Evolutionary conservation across 1,284 basidiomycete genomes (phyloP).

Genomic region (Coniferiporia sulphurascens): DNA sequence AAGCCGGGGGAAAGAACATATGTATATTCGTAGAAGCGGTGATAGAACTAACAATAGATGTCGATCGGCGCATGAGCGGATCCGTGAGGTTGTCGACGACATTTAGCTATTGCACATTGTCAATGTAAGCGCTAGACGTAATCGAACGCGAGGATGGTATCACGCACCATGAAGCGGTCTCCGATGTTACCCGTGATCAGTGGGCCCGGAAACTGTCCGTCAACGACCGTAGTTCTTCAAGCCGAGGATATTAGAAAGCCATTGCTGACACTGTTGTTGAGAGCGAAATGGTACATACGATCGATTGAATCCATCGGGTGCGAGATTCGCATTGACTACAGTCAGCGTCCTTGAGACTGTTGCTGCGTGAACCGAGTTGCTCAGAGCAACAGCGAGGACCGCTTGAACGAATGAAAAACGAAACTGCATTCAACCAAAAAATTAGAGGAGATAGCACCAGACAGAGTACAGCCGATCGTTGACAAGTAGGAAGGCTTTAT

Average conservation of each 20-base stretch:
- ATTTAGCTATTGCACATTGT: constrained; percentile 25
- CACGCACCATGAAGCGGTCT: constrained; percentile 14
- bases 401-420: background rate
- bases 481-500: background rate
- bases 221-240: constrained; percentile 2
- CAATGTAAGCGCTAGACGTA: background rate
- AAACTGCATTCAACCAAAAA: background rate
- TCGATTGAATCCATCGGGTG: constrained; percentile 17
- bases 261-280: no score
- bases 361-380: background rate
- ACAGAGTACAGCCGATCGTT: background rate
- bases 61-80: constrained; percentile 30
- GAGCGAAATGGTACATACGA: constrained; percentile 3
- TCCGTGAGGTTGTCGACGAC: constrained; percentile 32
- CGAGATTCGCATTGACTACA: constrained; percentile 8
- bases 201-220: constrained; percentile 15
- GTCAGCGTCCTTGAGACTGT: constrained; percentile 3
- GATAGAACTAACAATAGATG: constrained; percentile 30
- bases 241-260: background rate
- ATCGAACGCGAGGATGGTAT: no score
- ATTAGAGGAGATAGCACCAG: background rate
- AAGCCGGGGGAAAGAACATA: background rate
- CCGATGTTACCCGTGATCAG: constrained; percentile 8
- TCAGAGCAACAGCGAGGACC: background rate
- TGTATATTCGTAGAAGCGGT: background rate